Conservation (phyloP, 495 filamentous ascomycete genomes). For the Lophiotrema nucula region DNA sequence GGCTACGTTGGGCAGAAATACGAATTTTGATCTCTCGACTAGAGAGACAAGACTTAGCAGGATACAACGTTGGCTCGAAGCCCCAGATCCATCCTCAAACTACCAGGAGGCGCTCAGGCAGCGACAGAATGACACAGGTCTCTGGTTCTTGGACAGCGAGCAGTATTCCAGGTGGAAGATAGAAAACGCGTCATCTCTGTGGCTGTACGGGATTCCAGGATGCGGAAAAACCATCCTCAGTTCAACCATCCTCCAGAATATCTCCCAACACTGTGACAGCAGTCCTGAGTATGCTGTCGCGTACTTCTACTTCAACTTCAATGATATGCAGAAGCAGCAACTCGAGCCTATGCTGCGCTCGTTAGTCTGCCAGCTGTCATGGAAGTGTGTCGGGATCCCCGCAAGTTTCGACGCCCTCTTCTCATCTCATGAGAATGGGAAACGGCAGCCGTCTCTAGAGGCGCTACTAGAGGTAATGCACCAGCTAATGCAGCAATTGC, state of each 20-base stretch:
- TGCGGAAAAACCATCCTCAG: constrained; percentile 5
- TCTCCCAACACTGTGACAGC: constrained; percentile 1
- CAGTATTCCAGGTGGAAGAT: neutral
- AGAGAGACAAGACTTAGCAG: neutral
- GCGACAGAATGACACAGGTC: neutral
- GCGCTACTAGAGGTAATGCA: constrained; percentile 2
- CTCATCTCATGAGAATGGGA: constrained; percentile 2
- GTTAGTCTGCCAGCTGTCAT: constrained; percentile 3
- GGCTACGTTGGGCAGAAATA: too few relatives aligned
- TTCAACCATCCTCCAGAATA: neutral
- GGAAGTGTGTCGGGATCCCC: constrained; percentile 3
- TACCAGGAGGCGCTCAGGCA: neutral
- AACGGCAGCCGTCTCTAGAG: constrained; percentile 2
- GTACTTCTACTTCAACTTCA: constrained; percentile 14
- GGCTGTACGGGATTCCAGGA: neutral
- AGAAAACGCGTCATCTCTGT: neutral
- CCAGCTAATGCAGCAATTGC: neutral
- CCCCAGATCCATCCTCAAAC: neutral
- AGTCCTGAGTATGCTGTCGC: constrained; percentile 3
- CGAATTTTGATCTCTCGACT: too few relatives aligned
- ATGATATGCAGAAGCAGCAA: constrained; percentile 9
- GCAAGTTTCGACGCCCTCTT: constrained; percentile 9
- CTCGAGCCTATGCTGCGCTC: constrained; percentile 9
- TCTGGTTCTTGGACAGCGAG: neutral
- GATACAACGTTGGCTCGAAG: neutral